Percentiles rank a stretch among this genome's conserved stretches.
These are phyloP conservation scores for Solanum neorickii DNA, from an alignment of 257 asterid genomes.

Conservation along the genomic window DNA sequence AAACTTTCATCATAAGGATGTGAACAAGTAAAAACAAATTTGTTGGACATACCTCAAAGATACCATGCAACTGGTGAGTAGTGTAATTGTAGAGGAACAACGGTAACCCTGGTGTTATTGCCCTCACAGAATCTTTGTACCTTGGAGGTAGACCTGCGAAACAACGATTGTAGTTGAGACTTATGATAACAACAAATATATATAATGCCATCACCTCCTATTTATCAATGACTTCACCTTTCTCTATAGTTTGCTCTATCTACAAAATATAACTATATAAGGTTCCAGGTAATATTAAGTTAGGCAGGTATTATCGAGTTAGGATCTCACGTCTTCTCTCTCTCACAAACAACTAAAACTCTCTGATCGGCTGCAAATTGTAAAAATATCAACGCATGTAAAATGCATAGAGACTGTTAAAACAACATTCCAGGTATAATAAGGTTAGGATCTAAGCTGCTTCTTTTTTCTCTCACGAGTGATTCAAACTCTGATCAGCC, in stretches of 20 bases:
- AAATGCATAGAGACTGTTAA: not conserved
- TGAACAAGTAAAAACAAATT: not conserved
- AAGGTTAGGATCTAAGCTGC: not conserved
- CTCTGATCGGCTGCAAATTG: not conserved
- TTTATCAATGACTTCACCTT: not conserved
- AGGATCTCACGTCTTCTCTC: not conserved
- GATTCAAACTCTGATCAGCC: not conserved
- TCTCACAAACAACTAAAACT: not conserved
- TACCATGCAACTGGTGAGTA: conserved; percentile 93
- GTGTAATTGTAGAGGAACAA: conserved; percentile 84
- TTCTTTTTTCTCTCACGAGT: not conserved
- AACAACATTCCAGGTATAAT: not conserved
- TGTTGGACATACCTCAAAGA: conserved; percentile 56
- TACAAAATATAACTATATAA: not conserved
- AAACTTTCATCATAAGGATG: not conserved
- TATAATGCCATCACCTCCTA: not conserved
- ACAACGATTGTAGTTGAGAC: not conserved
- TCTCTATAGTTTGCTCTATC: not conserved
- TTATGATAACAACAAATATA: not conserved
- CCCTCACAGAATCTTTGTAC: conserved; percentile 90
- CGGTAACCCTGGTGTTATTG: conserved; percentile 95
- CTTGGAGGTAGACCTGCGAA: conserved; percentile 86
- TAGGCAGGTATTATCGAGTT: not conserved
- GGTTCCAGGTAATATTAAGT: not conserved
- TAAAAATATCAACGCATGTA: not conserved